phyloP scores from a whole-genome alignment of 1,139 yeast genomes.

The Blastobotrys raffinosifermentans region DNA sequence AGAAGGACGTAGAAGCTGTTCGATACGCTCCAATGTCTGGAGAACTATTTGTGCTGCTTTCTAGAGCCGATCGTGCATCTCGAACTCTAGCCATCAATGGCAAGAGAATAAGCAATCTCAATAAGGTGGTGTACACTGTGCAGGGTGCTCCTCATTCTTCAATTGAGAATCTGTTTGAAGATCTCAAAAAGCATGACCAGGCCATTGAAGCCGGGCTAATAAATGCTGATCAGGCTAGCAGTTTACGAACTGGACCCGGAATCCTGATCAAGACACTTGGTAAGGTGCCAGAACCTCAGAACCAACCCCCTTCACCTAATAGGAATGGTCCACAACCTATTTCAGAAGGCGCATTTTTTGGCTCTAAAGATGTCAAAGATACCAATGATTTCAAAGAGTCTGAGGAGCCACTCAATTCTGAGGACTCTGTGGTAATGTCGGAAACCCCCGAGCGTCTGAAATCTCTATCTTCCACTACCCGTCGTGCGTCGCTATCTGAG shows the following conservation, averaged over 20 bases:
- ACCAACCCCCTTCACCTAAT: not conserved
- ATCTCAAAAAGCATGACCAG: not conserved
- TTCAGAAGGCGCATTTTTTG: not conserved
- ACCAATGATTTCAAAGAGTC: too few relatives aligned
- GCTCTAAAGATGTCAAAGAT: too few relatives aligned
- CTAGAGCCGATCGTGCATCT: not conserved
- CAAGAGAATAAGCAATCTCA: not conserved
- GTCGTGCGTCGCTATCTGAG: not conserved
- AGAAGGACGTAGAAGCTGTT: not conserved
- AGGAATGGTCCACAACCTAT: too few relatives aligned
- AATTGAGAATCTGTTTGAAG: not conserved
- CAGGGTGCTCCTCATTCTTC: not conserved
- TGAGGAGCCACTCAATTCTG: too few relatives aligned
- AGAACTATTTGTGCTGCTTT: slow-evolving; percentile 3
- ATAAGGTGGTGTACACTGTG: not conserved
- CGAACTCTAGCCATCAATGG: not conserved
- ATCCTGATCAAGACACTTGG: not conserved
- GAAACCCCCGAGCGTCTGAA: too few relatives aligned
- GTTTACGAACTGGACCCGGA: not conserved
- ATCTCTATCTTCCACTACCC: not conserved
- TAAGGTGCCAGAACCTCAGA: not conserved
- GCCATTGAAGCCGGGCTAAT: not conserved
- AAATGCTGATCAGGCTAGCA: not conserved
- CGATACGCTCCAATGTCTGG: not conserved
- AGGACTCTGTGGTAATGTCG: too few relatives aligned